Conservation (phyloP, 495 filamentous ascomycete species). For the Penicillium salamii region DNA sequence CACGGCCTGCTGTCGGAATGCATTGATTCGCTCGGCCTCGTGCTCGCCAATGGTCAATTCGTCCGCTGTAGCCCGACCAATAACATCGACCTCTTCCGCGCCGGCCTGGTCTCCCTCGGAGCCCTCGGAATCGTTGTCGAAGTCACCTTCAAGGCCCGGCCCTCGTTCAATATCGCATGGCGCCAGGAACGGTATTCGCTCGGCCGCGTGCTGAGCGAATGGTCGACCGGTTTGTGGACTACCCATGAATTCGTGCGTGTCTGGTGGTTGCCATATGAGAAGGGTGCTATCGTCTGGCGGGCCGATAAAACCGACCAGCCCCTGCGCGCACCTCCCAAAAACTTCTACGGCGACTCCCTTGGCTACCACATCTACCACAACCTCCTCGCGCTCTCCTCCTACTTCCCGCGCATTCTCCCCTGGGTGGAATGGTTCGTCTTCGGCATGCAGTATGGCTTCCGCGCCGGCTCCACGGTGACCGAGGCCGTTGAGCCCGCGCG, state of each 20-base stretch:
- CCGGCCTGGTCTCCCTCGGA: slow-evolving; percentile 81
- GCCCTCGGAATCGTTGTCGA: slow-evolving; percentile 89
- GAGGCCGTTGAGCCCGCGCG: slow-evolving; percentile 76
- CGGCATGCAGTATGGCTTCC: slow-evolving; percentile 91
- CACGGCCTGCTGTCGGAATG: slow-evolving; percentile 83
- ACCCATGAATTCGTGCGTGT: slow-evolving; percentile 83
- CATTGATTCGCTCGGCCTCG: slow-evolving; percentile 69
- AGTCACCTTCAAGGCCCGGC: slow-evolving; percentile 75
- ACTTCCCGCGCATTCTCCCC: slow-evolving; percentile 75
- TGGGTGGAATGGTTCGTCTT: slow-evolving; percentile 93
- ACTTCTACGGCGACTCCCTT: slow-evolving; percentile 75
- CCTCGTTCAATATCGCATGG: slow-evolving; percentile 80
- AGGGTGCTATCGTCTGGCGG: slow-evolving; percentile 80
- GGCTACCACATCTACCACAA: slow-evolving; percentile 90
- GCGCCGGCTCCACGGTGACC: slow-evolving; percentile 56
- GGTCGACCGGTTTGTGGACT: slow-evolving; percentile 77
- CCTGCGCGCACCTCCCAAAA: slow-evolving; percentile 43
- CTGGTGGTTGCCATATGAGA: slow-evolving; percentile 96
- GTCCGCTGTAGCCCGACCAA: slow-evolving; percentile 68
- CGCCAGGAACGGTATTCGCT: slow-evolving; percentile 72
- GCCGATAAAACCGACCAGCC: slow-evolving; percentile 70
- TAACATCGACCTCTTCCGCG: slow-evolving; percentile 79
- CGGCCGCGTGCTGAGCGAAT: slow-evolving; percentile 61
- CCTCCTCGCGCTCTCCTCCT: slow-evolving; percentile 73
- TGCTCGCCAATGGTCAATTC: slow-evolving; percentile 76